Percentiles rank a stretch among this genome's conserved stretches.
Evolutionary conservation across 2,329 filamentous ascomycete species (phyloP).

Genomic region (Elsinoe australis): DNA sequence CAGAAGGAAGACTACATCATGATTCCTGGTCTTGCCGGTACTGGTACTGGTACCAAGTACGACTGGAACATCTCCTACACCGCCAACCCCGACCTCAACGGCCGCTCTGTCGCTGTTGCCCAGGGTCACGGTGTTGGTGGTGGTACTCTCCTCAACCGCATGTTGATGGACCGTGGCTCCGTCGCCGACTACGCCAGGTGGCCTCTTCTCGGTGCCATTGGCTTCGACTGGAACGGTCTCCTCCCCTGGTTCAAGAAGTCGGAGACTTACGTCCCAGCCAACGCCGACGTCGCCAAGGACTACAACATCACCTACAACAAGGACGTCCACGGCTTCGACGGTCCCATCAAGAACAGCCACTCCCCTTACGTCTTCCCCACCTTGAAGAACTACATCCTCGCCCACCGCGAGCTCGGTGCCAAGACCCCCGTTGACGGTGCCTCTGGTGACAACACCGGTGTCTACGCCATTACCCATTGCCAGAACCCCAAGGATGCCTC

Average conservation of each 20-base stretch:
- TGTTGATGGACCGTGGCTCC: conserved; percentile 21
- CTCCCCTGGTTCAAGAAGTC: conserved; percentile 39
- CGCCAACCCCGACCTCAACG: conserved; percentile 1
- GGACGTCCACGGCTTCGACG: conserved; percentile 31
- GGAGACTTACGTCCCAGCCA: conserved; percentile 31
- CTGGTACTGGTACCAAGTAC: conserved; percentile 17
- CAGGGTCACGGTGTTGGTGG: conserved; percentile 30
- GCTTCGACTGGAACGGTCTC: conserved; percentile 42
- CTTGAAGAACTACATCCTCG: conserved; percentile 32
- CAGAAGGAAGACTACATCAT: conserved; percentile 20
- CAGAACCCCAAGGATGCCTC: conserved; percentile 14
- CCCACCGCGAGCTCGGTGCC: conserved; percentile 28
- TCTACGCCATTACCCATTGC: conserved; percentile 22
- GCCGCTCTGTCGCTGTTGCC: conserved; percentile 16
- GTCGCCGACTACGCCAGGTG: conserved; percentile 42
- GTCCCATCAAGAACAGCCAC: conserved; percentile 32
- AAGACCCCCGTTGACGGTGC: conserved; percentile 33
- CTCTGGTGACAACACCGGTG: conserved; percentile 32
- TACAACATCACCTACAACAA: conserved; percentile 29
- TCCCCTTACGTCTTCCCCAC: conserved; percentile 31
- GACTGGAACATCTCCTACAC: conserved; percentile 19
- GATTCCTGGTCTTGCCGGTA: conserved; percentile 20
- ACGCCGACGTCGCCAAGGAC: conserved; percentile 26
- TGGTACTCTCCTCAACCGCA: conserved; percentile 28
- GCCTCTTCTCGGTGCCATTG: conserved; percentile 37